phyloP scores from a whole-genome alignment of 2,329 filamentous ascomycete species.

The Pyricularia pennisetigena region DNA sequence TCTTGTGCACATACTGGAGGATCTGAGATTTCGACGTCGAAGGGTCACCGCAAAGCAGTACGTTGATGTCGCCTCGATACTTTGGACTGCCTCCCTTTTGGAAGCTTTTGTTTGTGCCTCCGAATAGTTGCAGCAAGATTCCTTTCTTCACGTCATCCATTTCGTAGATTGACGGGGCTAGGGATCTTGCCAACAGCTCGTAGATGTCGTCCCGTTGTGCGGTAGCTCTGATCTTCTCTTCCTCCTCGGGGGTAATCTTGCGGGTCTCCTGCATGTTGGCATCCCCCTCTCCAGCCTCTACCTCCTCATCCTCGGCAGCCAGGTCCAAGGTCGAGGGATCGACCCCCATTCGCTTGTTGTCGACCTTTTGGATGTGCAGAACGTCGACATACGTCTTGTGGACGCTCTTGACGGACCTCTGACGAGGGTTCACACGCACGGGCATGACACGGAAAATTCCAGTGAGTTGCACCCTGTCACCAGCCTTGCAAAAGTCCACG shows the following conservation, averaged over 20 bases:
- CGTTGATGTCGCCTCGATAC: constrained; percentile 95
- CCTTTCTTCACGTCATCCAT: constrained; percentile 99
- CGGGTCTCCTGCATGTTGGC: constrained; percentile 74
- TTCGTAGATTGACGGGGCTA: constrained; percentile 93
- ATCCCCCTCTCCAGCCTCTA: constrained; percentile 43
- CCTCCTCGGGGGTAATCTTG: constrained; percentile 76
- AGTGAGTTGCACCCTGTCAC: constrained; percentile 90
- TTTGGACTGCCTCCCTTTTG: constrained; percentile 91
- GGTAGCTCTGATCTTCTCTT: constrained; percentile 76
- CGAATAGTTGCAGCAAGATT: constrained; percentile 91
- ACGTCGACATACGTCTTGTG: constrained; percentile 98
- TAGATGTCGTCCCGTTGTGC: constrained; percentile 80
- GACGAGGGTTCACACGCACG: constrained; percentile 86
- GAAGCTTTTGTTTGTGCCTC: constrained; percentile 96
- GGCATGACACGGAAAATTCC: constrained; percentile 95
- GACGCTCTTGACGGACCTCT: constrained; percentile 84
- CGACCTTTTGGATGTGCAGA: constrained; percentile 90
- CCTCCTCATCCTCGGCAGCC: constrained; percentile 61
- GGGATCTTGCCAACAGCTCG: constrained; percentile 78
- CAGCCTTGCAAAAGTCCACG: constrained; percentile 95
- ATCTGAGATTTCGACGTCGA: constrained; percentile 96
- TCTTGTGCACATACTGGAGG: constrained; percentile 91
- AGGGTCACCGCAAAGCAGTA: constrained; percentile 92
- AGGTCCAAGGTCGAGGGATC: constrained; percentile 83
- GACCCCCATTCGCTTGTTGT: constrained; percentile 87